Evolutionary conservation across 1,284 basidiomycete genomes (phyloP).

Genomic region (Boletus sp.): DNA sequence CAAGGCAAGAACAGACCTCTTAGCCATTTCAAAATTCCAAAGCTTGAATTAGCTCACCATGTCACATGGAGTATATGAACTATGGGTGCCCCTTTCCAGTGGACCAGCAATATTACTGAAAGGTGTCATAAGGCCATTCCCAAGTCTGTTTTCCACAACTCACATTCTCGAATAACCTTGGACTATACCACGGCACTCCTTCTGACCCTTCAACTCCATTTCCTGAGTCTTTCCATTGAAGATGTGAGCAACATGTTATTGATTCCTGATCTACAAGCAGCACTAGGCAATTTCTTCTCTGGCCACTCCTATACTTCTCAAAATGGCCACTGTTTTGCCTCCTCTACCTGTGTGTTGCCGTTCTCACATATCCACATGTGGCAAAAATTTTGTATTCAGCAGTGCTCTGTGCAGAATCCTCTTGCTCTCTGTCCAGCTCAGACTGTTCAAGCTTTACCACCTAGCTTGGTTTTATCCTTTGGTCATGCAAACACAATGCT

Average conservation of each 20-base stretch:
- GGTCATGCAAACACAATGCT: conserved; percentile 4
- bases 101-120: conserved; percentile 20
- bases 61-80: neutral
- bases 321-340: neutral
- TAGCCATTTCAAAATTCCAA: conserved; percentile 17
- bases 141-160: too few species aligned
- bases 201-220: too few species aligned
- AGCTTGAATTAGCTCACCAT: conserved; percentile 14
- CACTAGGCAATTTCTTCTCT: too few species aligned
- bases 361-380: conserved; percentile 1
- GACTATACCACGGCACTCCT: too few species aligned
- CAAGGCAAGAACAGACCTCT: conserved; percentile 18
- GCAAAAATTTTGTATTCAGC: conserved; percentile 3
- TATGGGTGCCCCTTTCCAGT: conserved; percentile 18
- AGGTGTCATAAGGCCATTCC: conserved; percentile 19
- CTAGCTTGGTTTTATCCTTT: neutral
- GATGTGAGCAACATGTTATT: too few species aligned
- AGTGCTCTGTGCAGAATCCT: neutral
- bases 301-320: conserved; percentile 1
- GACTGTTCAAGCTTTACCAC: neutral
- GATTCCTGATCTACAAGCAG: too few species aligned
- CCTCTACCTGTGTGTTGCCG: neutral
- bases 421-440: neutral
- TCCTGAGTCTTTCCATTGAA: too few species aligned
- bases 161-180: too few species aligned